Percentiles rank a stretch among this genome's conserved stretches.
phyloP scores from a whole-genome alignment of 306 rosid species.

The Cotoneaster glaucophyllus region DNA sequence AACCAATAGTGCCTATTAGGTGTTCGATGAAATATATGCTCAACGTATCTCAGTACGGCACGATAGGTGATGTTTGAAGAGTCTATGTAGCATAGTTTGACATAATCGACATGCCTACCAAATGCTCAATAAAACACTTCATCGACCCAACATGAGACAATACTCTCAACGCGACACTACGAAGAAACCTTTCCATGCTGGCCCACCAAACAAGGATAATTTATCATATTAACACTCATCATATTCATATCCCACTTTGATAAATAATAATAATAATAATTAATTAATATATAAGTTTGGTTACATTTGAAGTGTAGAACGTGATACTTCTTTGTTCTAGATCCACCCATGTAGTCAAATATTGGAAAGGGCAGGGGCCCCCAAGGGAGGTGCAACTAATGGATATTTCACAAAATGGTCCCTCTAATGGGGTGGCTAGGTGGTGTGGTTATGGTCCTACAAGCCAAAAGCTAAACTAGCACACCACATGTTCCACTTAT shows the following conservation, averaged over 20 bases:
- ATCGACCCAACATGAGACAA: not conserved
- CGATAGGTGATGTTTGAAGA: too few relatives aligned
- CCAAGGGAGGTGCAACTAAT: slow-evolving; percentile 32
- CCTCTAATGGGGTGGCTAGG: slow-evolving; percentile 50
- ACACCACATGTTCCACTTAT: slow-evolving; percentile 66
- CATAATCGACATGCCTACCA: too few relatives aligned
- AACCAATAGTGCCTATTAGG: too few relatives aligned
- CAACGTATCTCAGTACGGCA: too few relatives aligned
- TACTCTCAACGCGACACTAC: not conserved
- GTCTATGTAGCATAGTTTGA: too few relatives aligned
- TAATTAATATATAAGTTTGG: not conserved
- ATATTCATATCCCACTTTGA: not conserved
- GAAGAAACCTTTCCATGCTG: not conserved
- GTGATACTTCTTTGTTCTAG: not conserved
- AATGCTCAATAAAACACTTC: too few relatives aligned
- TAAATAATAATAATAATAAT: not conserved
- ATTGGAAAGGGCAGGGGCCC: slow-evolving; percentile 33
- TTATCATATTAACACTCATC: not conserved
- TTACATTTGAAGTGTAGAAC: not conserved
- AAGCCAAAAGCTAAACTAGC: slow-evolving; percentile 55
- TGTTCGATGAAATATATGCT: not conserved
- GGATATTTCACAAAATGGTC: slow-evolving; percentile 49
- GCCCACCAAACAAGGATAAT: not conserved
- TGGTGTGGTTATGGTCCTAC: slow-evolving; percentile 66
- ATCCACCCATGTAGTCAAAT: not conserved